Percentiles rank a stretch among this genome's conserved stretches.
Conservation (phyloP, 345 rosid genomes). For the Corchorus olitorius region DNA sequence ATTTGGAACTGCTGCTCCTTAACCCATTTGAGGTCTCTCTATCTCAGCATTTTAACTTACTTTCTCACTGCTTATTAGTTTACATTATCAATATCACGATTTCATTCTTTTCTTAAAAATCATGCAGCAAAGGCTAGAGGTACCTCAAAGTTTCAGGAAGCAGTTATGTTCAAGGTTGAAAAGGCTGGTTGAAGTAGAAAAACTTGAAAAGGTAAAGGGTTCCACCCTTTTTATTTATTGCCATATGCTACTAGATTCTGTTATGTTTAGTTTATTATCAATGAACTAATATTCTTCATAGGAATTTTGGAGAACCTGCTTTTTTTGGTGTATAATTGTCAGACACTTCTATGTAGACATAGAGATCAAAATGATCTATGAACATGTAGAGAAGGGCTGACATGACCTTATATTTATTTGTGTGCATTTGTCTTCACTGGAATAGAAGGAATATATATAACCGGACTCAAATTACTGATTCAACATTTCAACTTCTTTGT, state of each 20-base stretch:
- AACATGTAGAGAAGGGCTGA: neutral
- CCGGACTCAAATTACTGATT: neutral
- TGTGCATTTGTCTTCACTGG: neutral
- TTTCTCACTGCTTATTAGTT: neutral
- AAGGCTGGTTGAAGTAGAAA: constrained; percentile 74
- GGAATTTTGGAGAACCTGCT: neutral
- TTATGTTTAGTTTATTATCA: neutral
- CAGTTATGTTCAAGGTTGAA: constrained; percentile 70
- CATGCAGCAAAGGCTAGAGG: constrained; percentile 69
- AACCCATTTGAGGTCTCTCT: neutral
- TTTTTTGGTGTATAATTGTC: neutral
- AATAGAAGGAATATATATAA: too few species aligned
- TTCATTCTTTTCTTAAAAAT: constrained; percentile 22
- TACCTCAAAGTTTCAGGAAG: constrained; percentile 75
- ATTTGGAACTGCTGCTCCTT: neutral
- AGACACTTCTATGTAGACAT: neutral
- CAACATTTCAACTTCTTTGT: neutral
- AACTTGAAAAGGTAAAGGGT: constrained; percentile 71
- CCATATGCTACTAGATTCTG: neutral
- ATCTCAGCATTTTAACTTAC: neutral
- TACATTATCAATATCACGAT: neutral
- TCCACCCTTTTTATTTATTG: neutral
- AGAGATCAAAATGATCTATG: neutral
- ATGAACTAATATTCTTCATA: neutral
- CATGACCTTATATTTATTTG: neutral